Conservation (phyloP, 345 rosid species). For the Citrus hindsii region DNA sequence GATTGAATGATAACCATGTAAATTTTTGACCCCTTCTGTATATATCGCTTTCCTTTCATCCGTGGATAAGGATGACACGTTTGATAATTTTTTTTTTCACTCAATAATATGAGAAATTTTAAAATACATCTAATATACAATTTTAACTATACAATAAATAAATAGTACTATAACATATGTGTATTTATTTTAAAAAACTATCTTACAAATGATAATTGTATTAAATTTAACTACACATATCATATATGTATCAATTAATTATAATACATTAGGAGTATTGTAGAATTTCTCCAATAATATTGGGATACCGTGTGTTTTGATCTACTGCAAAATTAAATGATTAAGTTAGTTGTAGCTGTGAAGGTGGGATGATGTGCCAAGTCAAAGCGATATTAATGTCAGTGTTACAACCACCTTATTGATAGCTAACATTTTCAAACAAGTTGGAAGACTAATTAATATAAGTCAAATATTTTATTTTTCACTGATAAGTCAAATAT, state of each 20-base stretch:
- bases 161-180: rapidly evolving
- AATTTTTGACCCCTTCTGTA: background rate
- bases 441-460: no score
- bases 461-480: no score
- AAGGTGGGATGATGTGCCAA: background rate
- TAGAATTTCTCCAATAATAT: no score
- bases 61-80: background rate
- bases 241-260: no score
- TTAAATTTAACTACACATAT: no score
- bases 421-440: background rate
- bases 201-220: no score
- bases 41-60: background rate
- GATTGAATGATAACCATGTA: background rate
- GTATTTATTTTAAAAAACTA: no score
- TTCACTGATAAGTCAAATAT: no score
- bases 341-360: no score
- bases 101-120: background rate
- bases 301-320: background rate
- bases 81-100: background rate
- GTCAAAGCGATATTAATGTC: background rate
- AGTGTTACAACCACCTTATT: background rate
- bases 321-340: background rate
- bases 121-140: rapidly evolving
- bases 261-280: rapidly evolving
- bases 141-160: no score